Base-by-base conservation (phyloP, 306 rosid genomes). In the Vicia sativa region DNA sequence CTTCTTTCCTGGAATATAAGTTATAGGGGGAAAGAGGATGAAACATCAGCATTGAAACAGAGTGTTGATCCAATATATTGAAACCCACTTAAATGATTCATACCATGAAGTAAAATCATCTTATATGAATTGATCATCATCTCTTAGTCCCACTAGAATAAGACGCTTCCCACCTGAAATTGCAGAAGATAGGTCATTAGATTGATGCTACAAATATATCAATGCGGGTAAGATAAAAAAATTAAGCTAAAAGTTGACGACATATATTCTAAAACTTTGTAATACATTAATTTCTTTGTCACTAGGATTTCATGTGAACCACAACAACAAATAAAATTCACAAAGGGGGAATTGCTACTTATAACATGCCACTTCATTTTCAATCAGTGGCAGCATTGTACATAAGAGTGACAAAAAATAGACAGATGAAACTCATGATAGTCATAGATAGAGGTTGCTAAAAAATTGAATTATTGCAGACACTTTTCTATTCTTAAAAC, bases 81-180 rank as follows among this genome's bases (percentile, higher is more conserved):
- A 76, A 25, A 21, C 62, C 25, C 53, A 35, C 62, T 71, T 70
- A 29, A 76, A 45, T 53, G 74, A 70, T 67, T 59, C 53, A 61
- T 95, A 95, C 99, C 99, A 95, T 61, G 99, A 97, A 49, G 87
- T 71, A 82, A 95, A 95, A 83, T 95, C 99, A 77, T 95, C 99
- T 78, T 95, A 97, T 37, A 93, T 86, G 78, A 97, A 93, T 71
- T 93, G 93, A 68, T 93, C 98, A 67, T 93, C 98, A 74, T 95
- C 99, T 82, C 99, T 97, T 5, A 88, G 90, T 68, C 99, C 99
- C 76, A 85, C 79, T 46, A 76, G 71, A 19, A 90, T 84, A 58
- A 95, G 86, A 58, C 87, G 92, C 83, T 95, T 87, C 0, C 85
- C 99, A 42, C 97, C 99, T 95, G 85, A 46, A 79, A 78, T 70